Conservation (phyloP, 257 asterid genomes). For the Scutellaria minor region DNA sequence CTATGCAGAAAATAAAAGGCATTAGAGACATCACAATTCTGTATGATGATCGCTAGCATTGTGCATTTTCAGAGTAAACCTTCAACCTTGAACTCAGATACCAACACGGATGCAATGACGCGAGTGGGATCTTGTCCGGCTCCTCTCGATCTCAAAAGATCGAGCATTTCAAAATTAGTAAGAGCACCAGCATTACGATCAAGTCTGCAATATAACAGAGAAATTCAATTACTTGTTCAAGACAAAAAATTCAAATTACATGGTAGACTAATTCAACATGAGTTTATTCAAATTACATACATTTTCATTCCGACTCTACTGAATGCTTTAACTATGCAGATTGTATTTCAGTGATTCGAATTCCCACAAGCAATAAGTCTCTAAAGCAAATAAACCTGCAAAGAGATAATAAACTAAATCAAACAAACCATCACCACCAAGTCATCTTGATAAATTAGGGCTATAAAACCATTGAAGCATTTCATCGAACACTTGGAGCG, state of each 20-base stretch:
- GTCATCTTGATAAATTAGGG: neutral
- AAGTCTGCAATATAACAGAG: slow-evolving; percentile 48
- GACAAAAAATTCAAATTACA: slow-evolving; percentile 3
- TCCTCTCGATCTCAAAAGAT: slow-evolving; percentile 74
- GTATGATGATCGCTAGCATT: neutral
- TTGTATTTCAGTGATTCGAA: slow-evolving; percentile 1
- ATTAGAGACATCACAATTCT: neutral
- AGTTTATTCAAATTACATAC: slow-evolving; percentile 24
- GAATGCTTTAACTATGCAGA: neutral
- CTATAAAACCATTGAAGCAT: slow-evolving; percentile 1
- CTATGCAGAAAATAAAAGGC: slow-evolving; percentile 38
- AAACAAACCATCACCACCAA: neutral
- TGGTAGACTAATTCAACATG: neutral
- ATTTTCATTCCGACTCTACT: slow-evolving; percentile 38
- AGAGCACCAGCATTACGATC: slow-evolving; percentile 63
- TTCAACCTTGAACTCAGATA: slow-evolving; percentile 79
- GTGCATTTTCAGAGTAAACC: slow-evolving; percentile 6
- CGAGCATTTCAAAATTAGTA: slow-evolving; percentile 80
- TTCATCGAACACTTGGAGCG: neutral
- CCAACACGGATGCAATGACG: slow-evolving; percentile 56
- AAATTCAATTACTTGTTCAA: neutral
- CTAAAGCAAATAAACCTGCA: slow-evolving; percentile 29
- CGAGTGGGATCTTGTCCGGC: slow-evolving; percentile 81
- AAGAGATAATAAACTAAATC: slow-evolving; percentile 14
- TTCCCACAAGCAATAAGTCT: neutral